phyloP scores from a whole-genome alignment of 495 filamentous ascomycete genomes.

The Jackrogersella minutella region DNA sequence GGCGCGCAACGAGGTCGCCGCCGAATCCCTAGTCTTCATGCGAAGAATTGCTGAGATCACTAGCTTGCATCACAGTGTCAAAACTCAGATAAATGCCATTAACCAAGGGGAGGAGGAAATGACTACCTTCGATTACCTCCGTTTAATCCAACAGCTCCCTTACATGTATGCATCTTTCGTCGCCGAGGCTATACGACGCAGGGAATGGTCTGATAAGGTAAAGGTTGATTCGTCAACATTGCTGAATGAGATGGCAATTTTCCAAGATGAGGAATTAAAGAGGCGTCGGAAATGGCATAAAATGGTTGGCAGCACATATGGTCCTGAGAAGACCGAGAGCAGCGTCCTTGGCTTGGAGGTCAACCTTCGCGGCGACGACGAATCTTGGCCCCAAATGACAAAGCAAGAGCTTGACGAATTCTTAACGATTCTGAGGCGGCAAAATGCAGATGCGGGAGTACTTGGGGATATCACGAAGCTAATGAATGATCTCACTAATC shows the following conservation, averaged over 20 bases:
- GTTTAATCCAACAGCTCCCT: conserved; percentile 79
- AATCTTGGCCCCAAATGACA: conserved; percentile 74
- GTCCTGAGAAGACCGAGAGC: conserved; percentile 52
- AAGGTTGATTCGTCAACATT: conserved; percentile 81
- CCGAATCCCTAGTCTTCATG: conserved; percentile 73
- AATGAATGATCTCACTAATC: conserved; percentile 69
- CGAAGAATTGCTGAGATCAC: conserved; percentile 81
- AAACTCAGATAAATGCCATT: conserved; percentile 72
- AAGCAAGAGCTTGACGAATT: conserved; percentile 73
- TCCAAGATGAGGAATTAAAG: conserved; percentile 89
- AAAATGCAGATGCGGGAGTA: conserved; percentile 57
- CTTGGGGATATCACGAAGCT: conserved; percentile 64
- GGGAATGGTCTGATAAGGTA: conserved; percentile 91
- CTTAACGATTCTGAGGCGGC: conserved; percentile 64
- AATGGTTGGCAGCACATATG: conserved; percentile 68
- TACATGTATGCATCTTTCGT: conserved; percentile 87
- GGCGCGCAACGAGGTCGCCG: conserved; percentile 64
- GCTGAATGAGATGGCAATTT: conserved; percentile 88
- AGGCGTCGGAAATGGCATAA: conserved; percentile 91
- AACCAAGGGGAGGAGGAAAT: conserved; percentile 72
- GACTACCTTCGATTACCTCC: conserved; percentile 77
- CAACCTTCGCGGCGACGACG: conserved; percentile 80
- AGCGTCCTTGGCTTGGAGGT: conserved; percentile 81
- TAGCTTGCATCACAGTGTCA: conserved; percentile 71
- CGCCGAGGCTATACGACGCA: conserved; percentile 82